A percentile compares a stretch with the other conserved stretches of the same genome.
Evolutionary conservation across 805 yeast species (phyloP).

Genomic region (Martiniozyma abietophila): DNA sequence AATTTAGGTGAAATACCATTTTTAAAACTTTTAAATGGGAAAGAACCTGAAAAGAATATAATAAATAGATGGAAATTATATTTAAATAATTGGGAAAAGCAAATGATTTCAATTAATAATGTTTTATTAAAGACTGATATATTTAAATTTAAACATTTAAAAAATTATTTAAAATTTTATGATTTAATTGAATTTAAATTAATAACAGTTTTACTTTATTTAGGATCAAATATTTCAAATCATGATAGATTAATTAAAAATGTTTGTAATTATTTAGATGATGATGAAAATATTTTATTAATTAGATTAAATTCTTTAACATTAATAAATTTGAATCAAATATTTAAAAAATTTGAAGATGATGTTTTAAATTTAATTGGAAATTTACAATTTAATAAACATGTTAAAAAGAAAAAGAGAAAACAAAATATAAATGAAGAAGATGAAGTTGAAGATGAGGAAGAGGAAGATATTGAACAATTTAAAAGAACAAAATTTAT

Average conservation of each 20-base stretch:
- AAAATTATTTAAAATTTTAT: constrained; percentile 17
- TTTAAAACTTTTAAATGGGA: constrained; percentile 33
- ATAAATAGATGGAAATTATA: constrained; percentile 34
- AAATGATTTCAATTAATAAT: constrained; percentile 22
- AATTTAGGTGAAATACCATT: constrained; percentile 28
- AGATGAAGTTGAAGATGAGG: constrained; percentile 6
- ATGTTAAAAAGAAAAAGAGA: constrained; percentile 7
- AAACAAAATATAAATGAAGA: constrained; percentile 8
- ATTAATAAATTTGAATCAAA: constrained; percentile 10
- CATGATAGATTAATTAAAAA: constrained; percentile 28
- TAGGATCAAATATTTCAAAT: constrained; percentile 36
- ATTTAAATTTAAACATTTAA: constrained; percentile 27
- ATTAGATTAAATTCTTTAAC: constrained; percentile 13
- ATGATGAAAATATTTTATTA: constrained; percentile 11
- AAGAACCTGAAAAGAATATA: constrained; percentile 31
- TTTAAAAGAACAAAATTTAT: constrained; percentile 7
- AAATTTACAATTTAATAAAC: neutral
- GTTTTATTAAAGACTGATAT: constrained; percentile 26
- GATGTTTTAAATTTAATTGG: constrained; percentile 4
- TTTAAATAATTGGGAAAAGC: constrained; percentile 30
- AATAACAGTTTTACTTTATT: constrained; percentile 29
- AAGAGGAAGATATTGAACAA: constrained; percentile 13
- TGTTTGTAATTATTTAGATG: constrained; percentile 17
- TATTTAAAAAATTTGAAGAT: constrained; percentile 12
- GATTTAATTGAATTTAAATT: constrained; percentile 22